Evolutionary conservation across 2,329 filamentous ascomycete species (phyloP).

Genomic region (Lizonia empirigonia): DNA sequence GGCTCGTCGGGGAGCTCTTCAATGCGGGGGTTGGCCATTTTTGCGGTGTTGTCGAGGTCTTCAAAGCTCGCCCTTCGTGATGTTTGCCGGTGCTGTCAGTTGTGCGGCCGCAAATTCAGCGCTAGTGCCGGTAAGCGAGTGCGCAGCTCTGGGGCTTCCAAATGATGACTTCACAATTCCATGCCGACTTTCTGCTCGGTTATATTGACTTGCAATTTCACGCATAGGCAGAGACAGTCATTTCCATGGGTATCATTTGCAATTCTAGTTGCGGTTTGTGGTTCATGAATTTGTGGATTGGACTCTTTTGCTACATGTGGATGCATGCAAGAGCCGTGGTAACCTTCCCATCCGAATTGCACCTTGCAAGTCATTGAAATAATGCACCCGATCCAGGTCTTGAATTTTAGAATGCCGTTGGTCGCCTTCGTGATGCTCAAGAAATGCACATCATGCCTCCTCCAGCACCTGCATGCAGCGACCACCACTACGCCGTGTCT

Average conservation of each 20-base stretch:
- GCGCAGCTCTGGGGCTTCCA: slow-evolving; percentile 3
- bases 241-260: slow-evolving; percentile 43
- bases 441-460: slow-evolving; percentile 48
- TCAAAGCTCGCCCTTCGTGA: background rate
- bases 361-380: slow-evolving; percentile 47
- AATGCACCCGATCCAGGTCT: slow-evolving; percentile 45
- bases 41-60: slow-evolving; percentile 45
- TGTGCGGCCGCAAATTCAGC: background rate
- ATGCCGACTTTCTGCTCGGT: background rate
- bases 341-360: slow-evolving; percentile 50
- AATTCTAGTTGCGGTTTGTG: slow-evolving; percentile 42
- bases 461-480: slow-evolving; percentile 40
- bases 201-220: background rate
- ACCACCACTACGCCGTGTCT: slow-evolving; percentile 36
- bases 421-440: slow-evolving; percentile 47
- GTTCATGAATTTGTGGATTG: slow-evolving; percentile 49
- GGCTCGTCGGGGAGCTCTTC: slow-evolving; percentile 94
- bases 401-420: slow-evolving; percentile 49
- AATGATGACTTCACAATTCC: slow-evolving; percentile 10
- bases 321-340: slow-evolving; percentile 49
- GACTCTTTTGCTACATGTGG: slow-evolving; percentile 48
- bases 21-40: slow-evolving; percentile 96
- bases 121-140: slow-evolving; percentile 35
- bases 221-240: background rate
- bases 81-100: background rate